A percentile compares a stretch with the other conserved stretches of the same genome.
Conservation (phyloP, 371 early-diverging fungal genomes). For the Circinella minor region DNA sequence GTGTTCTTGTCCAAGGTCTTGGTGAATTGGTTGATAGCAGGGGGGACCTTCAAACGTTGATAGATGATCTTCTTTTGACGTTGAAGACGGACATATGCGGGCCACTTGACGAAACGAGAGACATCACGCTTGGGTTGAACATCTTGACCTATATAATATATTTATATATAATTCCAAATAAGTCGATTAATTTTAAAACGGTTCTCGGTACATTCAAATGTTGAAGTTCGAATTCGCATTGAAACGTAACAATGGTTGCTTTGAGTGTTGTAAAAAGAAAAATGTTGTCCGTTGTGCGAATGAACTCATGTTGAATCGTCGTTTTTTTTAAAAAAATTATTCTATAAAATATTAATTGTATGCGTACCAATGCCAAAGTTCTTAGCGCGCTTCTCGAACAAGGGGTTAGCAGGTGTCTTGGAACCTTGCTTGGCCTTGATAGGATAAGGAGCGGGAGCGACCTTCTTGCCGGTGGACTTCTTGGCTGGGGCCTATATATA, state of each 20-base stretch:
- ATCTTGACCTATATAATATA: conserved; percentile 63
- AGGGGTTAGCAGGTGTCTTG: conserved; percentile 84
- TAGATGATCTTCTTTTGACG: conserved; percentile 96
- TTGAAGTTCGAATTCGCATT: background rate
- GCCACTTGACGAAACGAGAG: conserved; percentile 97
- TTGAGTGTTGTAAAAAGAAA: no score
- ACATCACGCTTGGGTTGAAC: conserved; percentile 96
- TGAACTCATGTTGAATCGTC: no score
- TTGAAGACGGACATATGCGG: conserved; percentile 96
- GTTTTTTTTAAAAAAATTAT: no score
- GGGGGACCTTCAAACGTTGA: conserved; percentile 99
- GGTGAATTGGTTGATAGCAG: conserved; percentile 99
- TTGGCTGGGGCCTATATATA: conserved; percentile 40
- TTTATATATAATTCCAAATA: conserved; percentile 9
- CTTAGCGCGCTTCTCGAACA: conserved; percentile 90
- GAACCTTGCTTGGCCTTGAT: conserved; percentile 71
- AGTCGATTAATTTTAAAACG: conserved; percentile 1
- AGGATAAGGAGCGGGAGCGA: conserved; percentile 90
- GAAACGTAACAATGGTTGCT: background rate
- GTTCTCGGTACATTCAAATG: background rate
- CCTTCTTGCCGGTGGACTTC: conserved; percentile 85
- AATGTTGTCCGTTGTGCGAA: no score
- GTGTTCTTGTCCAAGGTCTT: conserved; percentile 97
- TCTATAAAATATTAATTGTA: conserved; percentile 17
- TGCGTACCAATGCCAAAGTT: conserved; percentile 88